A percentile compares a stretch with the other conserved stretches of the same genome.
These are phyloP conservation scores for Rhodofomes roseus DNA, from an alignment of 1,284 basidiomycete species.

Conservation along the genomic window DNA sequence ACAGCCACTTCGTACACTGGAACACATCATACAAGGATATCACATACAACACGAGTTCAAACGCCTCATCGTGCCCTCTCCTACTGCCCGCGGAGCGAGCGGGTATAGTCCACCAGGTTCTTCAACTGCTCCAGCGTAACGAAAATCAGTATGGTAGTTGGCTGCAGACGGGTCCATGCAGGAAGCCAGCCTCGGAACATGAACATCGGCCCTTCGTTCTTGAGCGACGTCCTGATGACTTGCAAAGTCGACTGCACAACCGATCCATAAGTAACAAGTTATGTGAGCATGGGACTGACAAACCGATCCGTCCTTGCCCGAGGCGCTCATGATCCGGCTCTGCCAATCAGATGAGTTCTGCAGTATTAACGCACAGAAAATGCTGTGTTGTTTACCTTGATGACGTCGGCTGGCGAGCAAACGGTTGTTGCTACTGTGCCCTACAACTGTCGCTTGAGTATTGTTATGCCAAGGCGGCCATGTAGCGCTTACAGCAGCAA, in stretches of 20 bases:
- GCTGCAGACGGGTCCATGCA: conserved; percentile 82
- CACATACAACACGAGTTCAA: not conserved
- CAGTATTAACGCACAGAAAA: not conserved
- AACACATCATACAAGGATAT: not conserved
- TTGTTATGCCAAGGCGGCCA: not conserved
- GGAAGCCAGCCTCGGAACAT: conserved; percentile 93
- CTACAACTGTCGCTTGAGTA: conserved; percentile 31
- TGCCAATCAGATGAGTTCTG: conserved; percentile 17
- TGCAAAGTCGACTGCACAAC: conserved; percentile 69
- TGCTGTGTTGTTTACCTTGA: conserved; percentile 54
- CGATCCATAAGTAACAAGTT: too few relatives aligned
- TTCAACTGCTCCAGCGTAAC: conserved; percentile 78
- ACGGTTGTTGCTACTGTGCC: conserved; percentile 91
- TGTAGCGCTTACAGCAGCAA: conserved; percentile 64
- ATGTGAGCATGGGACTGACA: conserved; percentile 23
- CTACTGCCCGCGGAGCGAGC: conserved; percentile 7
- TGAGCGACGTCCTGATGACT: conserved; percentile 71
- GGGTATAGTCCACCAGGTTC: conserved; percentile 54
- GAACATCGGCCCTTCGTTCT: conserved; percentile 82
- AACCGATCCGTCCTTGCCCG: conserved; percentile 72
- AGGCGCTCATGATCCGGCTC: conserved; percentile 88
- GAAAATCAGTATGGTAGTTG: conserved; percentile 84
- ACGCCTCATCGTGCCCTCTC: not conserved
- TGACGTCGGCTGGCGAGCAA: conserved; percentile 90
- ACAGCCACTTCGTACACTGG: not conserved